phyloP scores from a whole-genome alignment of 2,329 filamentous ascomycete species.

The Alternaria ethzedia region DNA sequence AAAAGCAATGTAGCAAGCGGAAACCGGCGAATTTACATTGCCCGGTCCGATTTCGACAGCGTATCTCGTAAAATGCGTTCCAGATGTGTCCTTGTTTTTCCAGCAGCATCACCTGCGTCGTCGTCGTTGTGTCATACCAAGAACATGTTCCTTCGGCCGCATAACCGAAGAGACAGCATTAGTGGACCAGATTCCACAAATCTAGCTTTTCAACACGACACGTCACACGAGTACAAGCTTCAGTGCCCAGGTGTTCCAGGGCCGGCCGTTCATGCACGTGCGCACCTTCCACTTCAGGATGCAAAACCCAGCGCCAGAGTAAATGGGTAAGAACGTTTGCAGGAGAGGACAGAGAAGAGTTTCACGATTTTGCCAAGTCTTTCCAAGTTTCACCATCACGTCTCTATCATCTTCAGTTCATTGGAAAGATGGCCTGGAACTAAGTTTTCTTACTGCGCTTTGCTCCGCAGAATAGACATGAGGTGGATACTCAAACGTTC shows the following conservation, averaged over 20 bases:
- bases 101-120: not conserved
- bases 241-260: not conserved
- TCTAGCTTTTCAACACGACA: not conserved
- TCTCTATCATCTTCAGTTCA: not conserved
- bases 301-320: not conserved
- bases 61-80: not conserved
- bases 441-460: not conserved
- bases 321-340: not conserved
- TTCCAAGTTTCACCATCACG: not conserved
- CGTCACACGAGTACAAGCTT: not conserved
- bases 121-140: not conserved
- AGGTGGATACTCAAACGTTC: not conserved
- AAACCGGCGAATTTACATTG: not conserved
- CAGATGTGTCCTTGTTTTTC: not conserved
- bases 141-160: not conserved
- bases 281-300: not conserved
- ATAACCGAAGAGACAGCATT: not conserved
- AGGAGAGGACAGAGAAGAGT: not conserved
- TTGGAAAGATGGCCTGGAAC: not conserved
- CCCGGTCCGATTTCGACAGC: not conserved
- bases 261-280: not conserved
- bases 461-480: not conserved
- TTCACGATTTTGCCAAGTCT: not conserved
- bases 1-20: not conserved
- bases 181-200: not conserved